A percentile compares a stretch with the other conserved stretches of the same genome.
These are phyloP conservation scores for Aspergillus alliaceus DNA, from an alignment of 2,329 filamentous ascomycete species.

Conservation along the genomic window DNA sequence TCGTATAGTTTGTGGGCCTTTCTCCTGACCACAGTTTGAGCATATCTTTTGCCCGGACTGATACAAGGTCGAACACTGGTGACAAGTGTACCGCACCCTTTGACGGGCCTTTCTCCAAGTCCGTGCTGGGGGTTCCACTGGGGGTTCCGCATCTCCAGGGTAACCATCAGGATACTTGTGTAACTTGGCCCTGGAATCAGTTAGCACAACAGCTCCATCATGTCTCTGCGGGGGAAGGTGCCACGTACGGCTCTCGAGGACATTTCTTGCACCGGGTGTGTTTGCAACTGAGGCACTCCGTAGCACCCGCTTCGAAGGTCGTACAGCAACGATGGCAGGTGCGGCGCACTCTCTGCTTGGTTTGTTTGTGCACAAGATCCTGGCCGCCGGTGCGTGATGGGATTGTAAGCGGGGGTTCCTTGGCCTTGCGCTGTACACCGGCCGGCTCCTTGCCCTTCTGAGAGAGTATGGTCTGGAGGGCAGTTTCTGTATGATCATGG, in stretches of 20 bases:
- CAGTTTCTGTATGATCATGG: conserved; percentile 52
- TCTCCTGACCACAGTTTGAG: conserved; percentile 41
- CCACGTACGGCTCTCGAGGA: conserved; percentile 73
- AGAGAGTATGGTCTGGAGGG: conserved; percentile 18
- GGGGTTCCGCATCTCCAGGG: conserved; percentile 44
- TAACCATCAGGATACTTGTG: conserved; percentile 48
- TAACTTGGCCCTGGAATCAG: conserved; percentile 34
- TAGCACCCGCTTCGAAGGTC: conserved; percentile 59
- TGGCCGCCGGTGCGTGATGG: conserved; percentile 67
- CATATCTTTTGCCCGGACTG: conserved; percentile 34
- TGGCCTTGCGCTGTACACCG: conserved; percentile 49
- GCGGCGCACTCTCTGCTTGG: conserved; percentile 71
- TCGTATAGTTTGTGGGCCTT: conserved; percentile 41
- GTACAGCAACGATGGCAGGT: conserved; percentile 73
- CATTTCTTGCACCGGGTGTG: conserved; percentile 79
- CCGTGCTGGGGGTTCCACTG: conserved; percentile 33
- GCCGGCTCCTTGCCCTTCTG: conserved; percentile 10
- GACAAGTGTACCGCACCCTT: conserved; percentile 44
- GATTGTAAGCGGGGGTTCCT: conserved; percentile 41
- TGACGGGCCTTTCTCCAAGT: conserved; percentile 38
- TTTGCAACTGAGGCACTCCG: conserved; percentile 66
- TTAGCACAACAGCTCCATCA: conserved; percentile 3
- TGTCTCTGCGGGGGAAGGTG: neutral
- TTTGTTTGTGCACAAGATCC: conserved; percentile 70
- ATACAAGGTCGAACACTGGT: conserved; percentile 39